phyloP scores from a whole-genome alignment of 768 basidiomycete genomes.

The Termitomyces sp. region DNA sequence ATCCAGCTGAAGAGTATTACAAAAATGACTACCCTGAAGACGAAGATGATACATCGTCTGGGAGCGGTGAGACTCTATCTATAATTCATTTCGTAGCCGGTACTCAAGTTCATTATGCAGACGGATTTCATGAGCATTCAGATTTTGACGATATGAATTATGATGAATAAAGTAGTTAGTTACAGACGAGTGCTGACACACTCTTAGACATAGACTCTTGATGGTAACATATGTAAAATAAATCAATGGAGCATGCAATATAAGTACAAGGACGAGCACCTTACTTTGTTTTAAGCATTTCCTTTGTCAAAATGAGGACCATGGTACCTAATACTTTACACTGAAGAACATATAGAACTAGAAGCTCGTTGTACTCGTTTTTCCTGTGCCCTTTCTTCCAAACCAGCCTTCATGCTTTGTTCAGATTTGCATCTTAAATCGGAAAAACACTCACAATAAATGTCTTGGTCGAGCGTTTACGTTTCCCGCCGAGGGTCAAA shows the following conservation, averaged over 20 bases:
- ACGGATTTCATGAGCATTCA: slow-evolving; percentile 52
- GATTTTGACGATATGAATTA: slow-evolving; percentile 38
- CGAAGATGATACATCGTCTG: slow-evolving; percentile 33
- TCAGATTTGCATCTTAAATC: not conserved
- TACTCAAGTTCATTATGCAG: slow-evolving; percentile 22
- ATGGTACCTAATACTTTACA: not conserved
- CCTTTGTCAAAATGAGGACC: not conserved
- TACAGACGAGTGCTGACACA: not conserved
- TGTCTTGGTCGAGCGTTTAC: not conserved
- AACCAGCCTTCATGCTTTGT: not conserved
- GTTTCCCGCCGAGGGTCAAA: slow-evolving; percentile 20
- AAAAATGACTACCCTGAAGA: slow-evolving; percentile 84
- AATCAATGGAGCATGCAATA: not conserved
- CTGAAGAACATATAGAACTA: not conserved
- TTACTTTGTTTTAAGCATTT: not conserved
- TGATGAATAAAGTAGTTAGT: slow-evolving; percentile 17
- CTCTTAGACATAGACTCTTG: not conserved
- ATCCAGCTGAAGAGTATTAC: slow-evolving; percentile 73
- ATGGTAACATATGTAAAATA: not conserved
- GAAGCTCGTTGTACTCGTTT: not conserved
- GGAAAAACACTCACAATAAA: not conserved
- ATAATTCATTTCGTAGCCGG: not conserved
- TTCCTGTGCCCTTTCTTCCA: not conserved
- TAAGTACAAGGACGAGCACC: not conserved
- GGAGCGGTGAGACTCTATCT: slow-evolving; percentile 27